Percentiles rank a stretch among this genome's conserved stretches.
These are phyloP conservation scores for Crithidia fasciculata DNA, from an alignment of 208 protist species.

Conservation along the genomic window DNA sequence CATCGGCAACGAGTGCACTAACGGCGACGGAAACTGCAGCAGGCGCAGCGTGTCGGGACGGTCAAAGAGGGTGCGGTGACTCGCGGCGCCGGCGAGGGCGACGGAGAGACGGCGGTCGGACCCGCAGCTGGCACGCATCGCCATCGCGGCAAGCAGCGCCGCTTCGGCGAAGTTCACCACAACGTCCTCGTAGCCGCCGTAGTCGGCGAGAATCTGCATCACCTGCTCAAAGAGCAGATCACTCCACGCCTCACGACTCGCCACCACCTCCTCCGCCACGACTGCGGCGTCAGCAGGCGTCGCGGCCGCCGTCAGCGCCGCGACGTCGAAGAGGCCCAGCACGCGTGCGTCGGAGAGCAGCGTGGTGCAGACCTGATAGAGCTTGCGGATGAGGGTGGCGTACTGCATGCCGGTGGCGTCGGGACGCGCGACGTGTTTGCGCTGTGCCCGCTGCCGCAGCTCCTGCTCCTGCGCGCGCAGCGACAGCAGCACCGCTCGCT, in stretches of 20 bases:
- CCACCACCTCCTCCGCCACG: slow-evolving; percentile 15
- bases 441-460: slow-evolving; percentile 31
- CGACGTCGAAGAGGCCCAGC: slow-evolving; percentile 30
- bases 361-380: slow-evolving; percentile 71
- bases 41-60: slow-evolving; percentile 55
- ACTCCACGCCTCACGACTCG: slow-evolving; percentile 62
- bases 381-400: slow-evolving; percentile 65
- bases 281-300: slow-evolving; percentile 12
- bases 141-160: slow-evolving; percentile 73
- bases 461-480: slow-evolving; percentile 50
- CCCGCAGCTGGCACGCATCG: slow-evolving; percentile 57
- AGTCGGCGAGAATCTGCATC: slow-evolving; percentile 62
- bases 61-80: slow-evolving; percentile 42
- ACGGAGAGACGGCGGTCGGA: slow-evolving; percentile 13
- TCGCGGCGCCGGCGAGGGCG: slow-evolving; percentile 6
- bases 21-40: slow-evolving; percentile 62
- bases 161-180: slow-evolving; percentile 81
- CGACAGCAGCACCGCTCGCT: slow-evolving; percentile 37
- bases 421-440: slow-evolving; percentile 57
- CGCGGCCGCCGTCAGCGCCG: background rate
- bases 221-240: slow-evolving; percentile 81
- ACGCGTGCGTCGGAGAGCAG: slow-evolving; percentile 78
- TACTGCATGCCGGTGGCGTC: slow-evolving; percentile 74
- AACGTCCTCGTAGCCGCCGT: slow-evolving; percentile 90
- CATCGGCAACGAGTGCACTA: slow-evolving; percentile 40